Base-by-base conservation (phyloP, 164 flowering plant genomes). In the Berberis thunbergii region DNA sequence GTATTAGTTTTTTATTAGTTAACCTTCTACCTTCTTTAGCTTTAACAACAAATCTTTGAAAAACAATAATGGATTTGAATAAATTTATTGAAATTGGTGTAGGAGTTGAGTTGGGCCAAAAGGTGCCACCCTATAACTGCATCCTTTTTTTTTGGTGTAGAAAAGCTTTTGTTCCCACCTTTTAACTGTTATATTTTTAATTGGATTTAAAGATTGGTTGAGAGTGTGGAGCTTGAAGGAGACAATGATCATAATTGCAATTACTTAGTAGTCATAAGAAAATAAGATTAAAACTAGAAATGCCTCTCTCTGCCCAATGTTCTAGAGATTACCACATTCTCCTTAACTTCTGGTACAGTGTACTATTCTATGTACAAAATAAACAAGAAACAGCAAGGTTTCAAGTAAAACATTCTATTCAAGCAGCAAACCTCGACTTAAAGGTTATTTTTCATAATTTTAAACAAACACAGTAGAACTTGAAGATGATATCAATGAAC, bases 1-100 rank as follows among this genome's bases (percentile, higher is more conserved):
- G 26, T 26, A 26, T 26, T 26, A 26, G 26, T 26, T 26, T 26
- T 26, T 26, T 26, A 26, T 26, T 11, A 49, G 13, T 13, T 65
- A 68, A 56, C 61, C 54, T 68, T 68, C 62, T 43, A 42, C 41
- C 39, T 46, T 39, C 13, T 49, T 54, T 11, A 61, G 8, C 6
- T 67, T 64, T 55, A 4, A 56, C 54, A 61, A n/a, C 41, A 41
- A 43, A 38, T 6, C 11, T 40, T 5, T 26, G 26, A 54, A 48
- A 50, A 48, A 49, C 60, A 63, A 42, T 48, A n/a, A 46, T 8
- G 60, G 38, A 7, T 60, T 41, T 54, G 4, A 4, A 54, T 53
- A 49, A 52, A 45, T 54, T 38, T 46, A 55, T 45, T 56, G 46
- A 49, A 49, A 49, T 4, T 57, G 38, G 54, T n/a, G 50, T 55